A percentile compares a stretch with the other conserved stretches of the same genome.
Evolutionary conservation across 371 early-diverging fungal species (phyloP).

Genomic region (Cokeromyces recurvatus): DNA sequence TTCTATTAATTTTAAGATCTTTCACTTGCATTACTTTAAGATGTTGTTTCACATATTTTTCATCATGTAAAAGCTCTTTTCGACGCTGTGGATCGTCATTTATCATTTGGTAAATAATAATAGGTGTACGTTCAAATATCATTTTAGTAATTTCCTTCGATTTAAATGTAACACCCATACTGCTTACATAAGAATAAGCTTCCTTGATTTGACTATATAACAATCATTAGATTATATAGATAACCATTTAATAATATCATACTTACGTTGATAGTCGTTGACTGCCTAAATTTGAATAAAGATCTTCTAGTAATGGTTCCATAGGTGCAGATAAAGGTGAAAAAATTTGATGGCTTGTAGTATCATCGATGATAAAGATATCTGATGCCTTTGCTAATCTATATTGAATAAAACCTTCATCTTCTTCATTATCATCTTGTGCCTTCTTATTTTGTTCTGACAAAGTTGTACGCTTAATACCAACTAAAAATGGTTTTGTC

Average conservation of each 20-base stretch:
- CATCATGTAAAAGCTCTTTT: slow-evolving; percentile 46
- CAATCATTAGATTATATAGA: background rate
- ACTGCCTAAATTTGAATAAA: slow-evolving; percentile 71
- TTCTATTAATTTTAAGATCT: slow-evolving; percentile 58
- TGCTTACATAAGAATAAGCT: slow-evolving; percentile 45
- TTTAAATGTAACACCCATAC: slow-evolving; percentile 39
- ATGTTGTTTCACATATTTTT: slow-evolving; percentile 47
- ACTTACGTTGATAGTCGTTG: slow-evolving; percentile 63
- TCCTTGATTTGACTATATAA: slow-evolving; percentile 40
- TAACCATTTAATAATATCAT: background rate
- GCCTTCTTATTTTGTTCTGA: slow-evolving; percentile 4
- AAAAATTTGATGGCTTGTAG: slow-evolving; percentile 72
- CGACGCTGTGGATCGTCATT: slow-evolving; percentile 60
- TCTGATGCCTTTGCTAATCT: slow-evolving; percentile 65
- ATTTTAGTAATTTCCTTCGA: slow-evolving; percentile 58
- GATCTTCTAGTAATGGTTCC: slow-evolving; percentile 61
- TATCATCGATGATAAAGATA: slow-evolving; percentile 80
- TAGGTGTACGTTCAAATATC: slow-evolving; percentile 75
- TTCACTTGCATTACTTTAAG: slow-evolving; percentile 49
- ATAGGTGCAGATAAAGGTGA: slow-evolving; percentile 66
- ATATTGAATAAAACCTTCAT: slow-evolving; percentile 52
- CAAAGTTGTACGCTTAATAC: slow-evolving; percentile 28
- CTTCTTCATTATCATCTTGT: background rate
- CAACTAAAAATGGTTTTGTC: slow-evolving; percentile 52
- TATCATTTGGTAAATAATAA: slow-evolving; percentile 56